These are phyloP conservation scores for Retiboletus fuscus DNA, from an alignment of 1,284 basidiomycete genomes.

Conservation along the genomic window DNA sequence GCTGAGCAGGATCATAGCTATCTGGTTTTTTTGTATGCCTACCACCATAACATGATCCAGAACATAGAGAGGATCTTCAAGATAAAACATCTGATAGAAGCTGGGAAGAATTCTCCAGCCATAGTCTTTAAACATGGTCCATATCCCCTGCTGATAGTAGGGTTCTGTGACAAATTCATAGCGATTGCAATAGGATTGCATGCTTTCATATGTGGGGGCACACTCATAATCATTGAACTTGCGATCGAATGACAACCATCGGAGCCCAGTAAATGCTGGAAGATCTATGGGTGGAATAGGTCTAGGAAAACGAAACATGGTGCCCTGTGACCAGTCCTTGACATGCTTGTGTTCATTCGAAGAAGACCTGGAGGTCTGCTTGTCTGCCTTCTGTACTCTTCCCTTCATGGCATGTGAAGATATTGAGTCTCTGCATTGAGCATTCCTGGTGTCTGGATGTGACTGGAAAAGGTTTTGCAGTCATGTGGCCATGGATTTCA, in stretches of 20 bases:
- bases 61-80: neutral
- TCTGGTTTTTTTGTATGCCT: neutral
- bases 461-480: neutral
- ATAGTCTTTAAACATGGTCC: constrained; percentile 9
- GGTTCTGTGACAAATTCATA: constrained; percentile 1
- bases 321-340: constrained; percentile 5
- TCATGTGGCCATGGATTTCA: neutral
- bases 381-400: neutral
- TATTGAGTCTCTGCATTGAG: constrained; percentile 1
- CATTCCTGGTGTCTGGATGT: neutral
- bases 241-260: neutral
- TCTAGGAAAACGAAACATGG: constrained; percentile 2
- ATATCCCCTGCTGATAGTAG: constrained; percentile 5
- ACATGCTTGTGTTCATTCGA: neutral
- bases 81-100: constrained; percentile 7
- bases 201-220: constrained; percentile 9
- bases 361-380: too few species aligned
- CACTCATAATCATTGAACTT: constrained; percentile 2
- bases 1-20: neutral
- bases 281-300: constrained; percentile 1
- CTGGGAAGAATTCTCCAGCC: neutral
- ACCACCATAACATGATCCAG: constrained; percentile 7
- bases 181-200: neutral
- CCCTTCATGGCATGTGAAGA: neutral
- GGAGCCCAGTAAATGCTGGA: neutral